Evolutionary conservation across 1,284 basidiomycete genomes (phyloP), one percentile per base, ranked within the genome.

Genomic region (Microbotryum silenes-acaulis): DNA sequence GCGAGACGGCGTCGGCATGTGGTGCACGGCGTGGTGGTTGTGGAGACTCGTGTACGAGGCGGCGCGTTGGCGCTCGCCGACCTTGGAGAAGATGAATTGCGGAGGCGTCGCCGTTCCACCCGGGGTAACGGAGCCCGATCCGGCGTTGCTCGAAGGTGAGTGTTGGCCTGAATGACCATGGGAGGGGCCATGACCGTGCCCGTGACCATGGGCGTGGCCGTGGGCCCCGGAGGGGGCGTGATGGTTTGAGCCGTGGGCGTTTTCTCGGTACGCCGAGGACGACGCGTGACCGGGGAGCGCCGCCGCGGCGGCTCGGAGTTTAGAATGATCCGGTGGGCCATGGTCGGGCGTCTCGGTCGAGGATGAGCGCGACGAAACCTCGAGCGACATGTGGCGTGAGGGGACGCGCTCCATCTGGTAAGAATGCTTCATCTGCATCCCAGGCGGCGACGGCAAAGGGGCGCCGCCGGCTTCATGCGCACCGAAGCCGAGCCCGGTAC

Each of bases 71-170:
- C 61, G 63, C 56, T 70, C 63, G 42, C 62, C 63, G 46, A 64
- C 63, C 60, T 67, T 68, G 48, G 65, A 61, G 51, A 72, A 72
- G 55, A 72, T 68, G 64, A 72, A 72, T 57, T 72, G 71, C n/a
- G 71, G 71, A 31, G 71, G 71, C 2, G 71, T 72, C 21, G 60
- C 65, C 3, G 70, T 68, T 18, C 67, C 71, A 20, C 70, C 70
- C 1, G 67, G 64, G 6, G 67, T 68, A 3, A 61, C 61, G n/a
- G 60, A 48, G 14, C 67, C 64, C 2, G 66, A 65, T 1, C 52
- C 46, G 2, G 29, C 37, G 2, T 31, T 29, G 20, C 8, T 9
- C 27, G 58, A 50, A n/a, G 51, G 31, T 9, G 48, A 23, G 18
- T 29, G 48, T 29, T 50, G 48, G 48, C 27, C 23, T 21, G 21